A percentile compares a stretch with the other conserved stretches of the same genome.
Evolutionary conservation across 2,329 filamentous ascomycete species (phyloP).

Genomic region (Aspergillus phoenicis): DNA sequence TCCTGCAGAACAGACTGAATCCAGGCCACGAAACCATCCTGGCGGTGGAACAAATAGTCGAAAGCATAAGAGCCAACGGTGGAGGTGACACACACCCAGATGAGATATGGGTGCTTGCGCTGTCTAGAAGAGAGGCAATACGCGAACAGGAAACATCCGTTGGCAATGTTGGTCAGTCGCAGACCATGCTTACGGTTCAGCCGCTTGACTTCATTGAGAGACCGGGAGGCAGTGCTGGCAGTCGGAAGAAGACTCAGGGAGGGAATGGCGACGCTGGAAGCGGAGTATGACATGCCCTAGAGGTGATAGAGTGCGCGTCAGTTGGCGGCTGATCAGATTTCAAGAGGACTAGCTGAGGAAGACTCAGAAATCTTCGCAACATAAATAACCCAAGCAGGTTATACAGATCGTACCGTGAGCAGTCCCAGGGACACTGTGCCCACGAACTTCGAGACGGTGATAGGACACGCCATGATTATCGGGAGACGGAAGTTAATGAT

Average conservation of each 20-base stretch:
- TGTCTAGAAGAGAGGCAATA: constrained; percentile 74
- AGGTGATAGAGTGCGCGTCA: constrained; percentile 17
- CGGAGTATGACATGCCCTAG: constrained; percentile 85
- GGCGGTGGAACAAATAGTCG: constrained; percentile 73
- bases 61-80: constrained; percentile 53
- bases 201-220: constrained; percentile 68
- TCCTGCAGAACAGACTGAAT: constrained; percentile 48
- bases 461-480: constrained; percentile 64
- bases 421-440: constrained; percentile 87
- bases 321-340: not conserved
- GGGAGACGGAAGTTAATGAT: not conserved
- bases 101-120: constrained; percentile 81
- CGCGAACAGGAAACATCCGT: constrained; percentile 72
- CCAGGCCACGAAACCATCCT: constrained; percentile 53
- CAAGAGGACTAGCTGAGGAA: not conserved
- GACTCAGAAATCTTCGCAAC: not conserved
- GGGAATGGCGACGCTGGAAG: constrained; percentile 76
- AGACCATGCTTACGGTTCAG: constrained; percentile 67
- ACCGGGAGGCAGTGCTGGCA: constrained; percentile 68
- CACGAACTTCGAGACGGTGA: constrained; percentile 86
- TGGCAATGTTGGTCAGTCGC: constrained; percentile 68
- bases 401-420: constrained; percentile 65
- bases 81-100: constrained; percentile 75
- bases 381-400: not conserved
- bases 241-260: constrained; percentile 79